Conservation (phyloP, 345 rosid species). For the Jatropha curcas region DNA sequence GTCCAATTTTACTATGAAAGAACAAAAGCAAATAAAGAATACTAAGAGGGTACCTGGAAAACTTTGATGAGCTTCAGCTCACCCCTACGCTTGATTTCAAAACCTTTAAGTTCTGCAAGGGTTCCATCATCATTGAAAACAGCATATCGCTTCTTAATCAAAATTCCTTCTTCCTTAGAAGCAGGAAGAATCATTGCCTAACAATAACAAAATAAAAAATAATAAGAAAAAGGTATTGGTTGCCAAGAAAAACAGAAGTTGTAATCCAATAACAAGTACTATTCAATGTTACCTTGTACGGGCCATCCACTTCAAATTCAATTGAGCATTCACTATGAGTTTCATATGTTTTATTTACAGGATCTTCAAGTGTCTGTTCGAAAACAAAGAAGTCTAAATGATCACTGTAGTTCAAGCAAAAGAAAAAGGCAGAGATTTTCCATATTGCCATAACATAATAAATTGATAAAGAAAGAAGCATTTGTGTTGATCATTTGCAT, state of each 20-base stretch:
- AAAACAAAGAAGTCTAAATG: conserved; percentile 26
- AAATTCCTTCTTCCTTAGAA: conserved; percentile 95
- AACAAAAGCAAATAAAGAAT: not conserved
- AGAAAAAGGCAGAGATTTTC: not conserved
- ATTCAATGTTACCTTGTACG: conserved; percentile 74
- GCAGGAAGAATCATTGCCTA: conserved; percentile 99
- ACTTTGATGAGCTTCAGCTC: conserved; percentile 98
- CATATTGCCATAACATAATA: conserved; percentile 6
- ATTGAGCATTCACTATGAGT: conserved; percentile 95
- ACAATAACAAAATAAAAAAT: conserved; percentile 20
- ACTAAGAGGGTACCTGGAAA: conserved; percentile 66
- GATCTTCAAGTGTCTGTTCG: conserved; percentile 75
- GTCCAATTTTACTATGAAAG: not conserved
- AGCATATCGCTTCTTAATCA: conserved; percentile 96
- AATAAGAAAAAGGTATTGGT: conserved; percentile 13
- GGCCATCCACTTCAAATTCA: conserved; percentile 99
- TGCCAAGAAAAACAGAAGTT: conserved; percentile 21
- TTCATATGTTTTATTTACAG: conserved; percentile 66
- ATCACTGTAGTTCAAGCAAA: conserved; percentile 6
- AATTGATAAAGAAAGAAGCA: too few relatives aligned
- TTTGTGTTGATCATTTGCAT: too few relatives aligned
- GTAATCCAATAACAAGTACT: conserved; percentile 5
- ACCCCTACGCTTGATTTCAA: conserved; percentile 99
- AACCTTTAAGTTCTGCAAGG: conserved; percentile 97
- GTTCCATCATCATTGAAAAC: conserved; percentile 98